Evolutionary conservation across 768 basidiomycete genomes (phyloP), one percentile per base, ranked within the genome.

Genomic region (Tricholoma saponaceum): DNA sequence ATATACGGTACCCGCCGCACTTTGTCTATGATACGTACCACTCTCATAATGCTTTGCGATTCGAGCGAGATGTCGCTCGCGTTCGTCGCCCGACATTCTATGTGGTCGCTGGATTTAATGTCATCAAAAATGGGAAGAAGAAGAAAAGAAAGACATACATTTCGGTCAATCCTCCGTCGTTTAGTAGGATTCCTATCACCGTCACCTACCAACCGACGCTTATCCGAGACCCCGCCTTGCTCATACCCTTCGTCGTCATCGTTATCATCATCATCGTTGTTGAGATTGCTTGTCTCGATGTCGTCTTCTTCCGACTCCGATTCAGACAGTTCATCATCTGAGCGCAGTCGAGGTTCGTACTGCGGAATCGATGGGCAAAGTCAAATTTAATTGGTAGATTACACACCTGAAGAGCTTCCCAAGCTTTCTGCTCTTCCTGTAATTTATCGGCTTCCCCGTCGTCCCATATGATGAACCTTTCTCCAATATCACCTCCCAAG

Each of bases 391-490:
- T 22, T 18, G 18, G 18, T 37, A 14, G 57, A 54, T 28, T 37
- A 5, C 51, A 46, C 44, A 26, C 70, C 82, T 62, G 66, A 95
- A 94, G 71, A 12, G 87, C 83, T 71, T 95, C 90, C 85, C 89
- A 98, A 39, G 94, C 89, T 65, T 84, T 85, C 65, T 81, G 80
- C 65, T 93, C 87, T 44, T 89, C 83, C 35, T 76, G 74, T 63
- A 96, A 75, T 56, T 79, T 78, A 56, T 86, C 85, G 2, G 85
- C 87, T 16, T 83, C 86, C 3, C 92, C 93, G 65, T 96, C 95
- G 61, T 95, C 93, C 97, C 97, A 99, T 0, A 98, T 80, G 28
- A 96, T 76, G 18, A 98, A 84, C 52, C 88, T 78, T 60, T 89
- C 85, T 12, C 80, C 82, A 52, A 82, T 82, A 62, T 83, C 79